Evolutionary conservation across 177 flowering plant genomes (phyloP), one percentile per base, ranked within the genome.

Genomic region (Vitis hybrid): DNA sequence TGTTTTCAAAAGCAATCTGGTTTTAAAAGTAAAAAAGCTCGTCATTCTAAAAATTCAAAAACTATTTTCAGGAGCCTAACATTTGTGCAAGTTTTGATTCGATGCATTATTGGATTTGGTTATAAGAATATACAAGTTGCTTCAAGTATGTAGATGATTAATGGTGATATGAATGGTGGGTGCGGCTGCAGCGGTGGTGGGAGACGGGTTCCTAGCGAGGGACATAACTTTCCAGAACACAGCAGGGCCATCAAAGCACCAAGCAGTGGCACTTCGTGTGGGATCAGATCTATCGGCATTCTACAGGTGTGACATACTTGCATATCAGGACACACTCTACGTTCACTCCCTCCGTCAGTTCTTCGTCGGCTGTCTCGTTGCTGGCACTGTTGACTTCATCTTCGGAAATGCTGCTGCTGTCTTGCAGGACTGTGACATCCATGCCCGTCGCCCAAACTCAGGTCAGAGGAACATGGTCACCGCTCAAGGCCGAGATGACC

Each of bases 381-480:
- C 71, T 1, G 97, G 97, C 63, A 88, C 91, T 1, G 91, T 91
- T 2, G 97, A 91, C 67, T 91, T 91, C 82, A 91, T 91, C 51
- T 90, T 90, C 62, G 97, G 97, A 12, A 85, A 89, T 57, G 88
- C 84, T 0, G 93, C 91, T 0, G 91, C 71, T 2, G 78, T 88
- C 2, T 26, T 91, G 18, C 94, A 90, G 60, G 72, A 88, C 66
- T 90, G 93, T 19, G 85, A 83, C 75, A 82, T 90, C 69, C 86
- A 83, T 50, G 89, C 91, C 3, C 89, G 96, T 13, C 80, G 80
- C 2, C 90, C 90, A 2, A 66, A 70, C 32, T 40, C 87, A 0
- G 79, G 82, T n/a, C 92, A 89, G 66, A 72, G 30, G 52, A 91
- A 90, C 86, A 88, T 80, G 85, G 66, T 91, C 55, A 90, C 93